Evolutionary conservation across 306 rosid species (phyloP), one percentile per base, ranked within the genome.

Genomic region (Vigna hirtella): DNA sequence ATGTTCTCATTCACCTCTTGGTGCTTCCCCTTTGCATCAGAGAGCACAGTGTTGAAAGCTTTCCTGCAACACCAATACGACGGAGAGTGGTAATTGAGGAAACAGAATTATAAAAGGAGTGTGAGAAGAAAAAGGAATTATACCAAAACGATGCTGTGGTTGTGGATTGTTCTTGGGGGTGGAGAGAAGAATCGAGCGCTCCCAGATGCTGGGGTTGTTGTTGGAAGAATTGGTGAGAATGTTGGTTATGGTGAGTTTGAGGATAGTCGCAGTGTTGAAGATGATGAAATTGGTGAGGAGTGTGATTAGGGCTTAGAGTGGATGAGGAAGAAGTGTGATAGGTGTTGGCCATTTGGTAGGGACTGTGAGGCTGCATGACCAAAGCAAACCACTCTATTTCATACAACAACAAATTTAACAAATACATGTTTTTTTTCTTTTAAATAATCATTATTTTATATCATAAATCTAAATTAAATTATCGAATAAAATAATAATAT

Each of bases 41-140:
- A 32, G 13, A 62, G 22, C 12, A 32, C 67, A 2, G 45, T 15
- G 30, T 65, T 38, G 32, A 40, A 65, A 0, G 50, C n/a, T 65
- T 65, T 65, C 50, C 70, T 65, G n/a, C 15, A 65, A 65, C 9
- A 1, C 47, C 70, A 38, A 64, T n/a, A 64, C 4, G 18, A 36
- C 0, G 18, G 15, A 12, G 50, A 59, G 5, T 58, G 65, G 17
- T 58, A 11, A 24, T 12, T 24, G 10, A 9, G 11, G 17, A 3
- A 57, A 10, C 4, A 42, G 47, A 9, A 42, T 42, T 42, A 0
- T 30, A 6, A 32, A 1, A 32, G 0, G 18, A 4, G 9, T 38
- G 18, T 26, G 34, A 64, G 10, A 63, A 13, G n/a, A n/a, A 64
- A 64, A n/a, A 16, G 2, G 50, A 38, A 40, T 65, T 65, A 42